Evolutionary conservation across 2,329 filamentous ascomycete species (phyloP).

Genomic region (Exserohilum turcica): DNA sequence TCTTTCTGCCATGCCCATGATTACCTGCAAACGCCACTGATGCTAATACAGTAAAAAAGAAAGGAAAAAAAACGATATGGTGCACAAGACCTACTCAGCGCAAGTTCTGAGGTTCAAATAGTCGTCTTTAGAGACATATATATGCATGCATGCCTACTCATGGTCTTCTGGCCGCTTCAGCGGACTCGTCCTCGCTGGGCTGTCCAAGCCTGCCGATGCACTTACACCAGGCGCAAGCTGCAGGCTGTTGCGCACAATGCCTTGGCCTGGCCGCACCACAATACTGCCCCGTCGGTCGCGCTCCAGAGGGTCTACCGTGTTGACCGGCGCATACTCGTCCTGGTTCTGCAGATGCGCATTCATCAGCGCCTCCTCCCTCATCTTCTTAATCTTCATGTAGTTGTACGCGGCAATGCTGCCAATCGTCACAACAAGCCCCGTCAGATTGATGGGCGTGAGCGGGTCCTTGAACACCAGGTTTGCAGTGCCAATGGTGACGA

Average conservation of each 20-base stretch:
- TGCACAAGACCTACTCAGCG: neutral
- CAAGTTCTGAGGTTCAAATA: no score
- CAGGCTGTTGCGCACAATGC: conserved; percentile 45
- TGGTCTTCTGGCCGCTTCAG: conserved; percentile 54
- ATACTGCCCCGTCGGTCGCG: conserved; percentile 24
- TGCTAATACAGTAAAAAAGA: conserved; percentile 9
- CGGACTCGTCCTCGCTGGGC: conserved; percentile 45
- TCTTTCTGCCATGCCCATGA: neutral
- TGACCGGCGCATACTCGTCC: conserved; percentile 47
- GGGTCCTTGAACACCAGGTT: conserved; percentile 86
- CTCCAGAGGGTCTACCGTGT: conserved; percentile 37
- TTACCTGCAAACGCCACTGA: conserved; percentile 14
- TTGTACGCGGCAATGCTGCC: conserved; percentile 88
- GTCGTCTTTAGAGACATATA: neutral
- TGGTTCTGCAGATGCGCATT: conserved; percentile 51
- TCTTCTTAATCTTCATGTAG: conserved; percentile 88
- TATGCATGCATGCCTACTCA: conserved; percentile 35
- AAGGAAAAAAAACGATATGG: conserved; percentile 1
- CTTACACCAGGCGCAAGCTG: conserved; percentile 40
- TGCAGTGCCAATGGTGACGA: conserved; percentile 90
- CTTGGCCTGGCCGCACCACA: conserved; percentile 27
- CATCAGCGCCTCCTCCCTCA: conserved; percentile 74
- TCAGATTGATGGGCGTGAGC: conserved; percentile 84
- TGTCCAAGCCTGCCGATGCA: conserved; percentile 26
- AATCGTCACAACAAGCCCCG: conserved; percentile 87